phyloP scores from a whole-genome alignment of 1,284 basidiomycete species.

The Tilletia indica region DNA sequence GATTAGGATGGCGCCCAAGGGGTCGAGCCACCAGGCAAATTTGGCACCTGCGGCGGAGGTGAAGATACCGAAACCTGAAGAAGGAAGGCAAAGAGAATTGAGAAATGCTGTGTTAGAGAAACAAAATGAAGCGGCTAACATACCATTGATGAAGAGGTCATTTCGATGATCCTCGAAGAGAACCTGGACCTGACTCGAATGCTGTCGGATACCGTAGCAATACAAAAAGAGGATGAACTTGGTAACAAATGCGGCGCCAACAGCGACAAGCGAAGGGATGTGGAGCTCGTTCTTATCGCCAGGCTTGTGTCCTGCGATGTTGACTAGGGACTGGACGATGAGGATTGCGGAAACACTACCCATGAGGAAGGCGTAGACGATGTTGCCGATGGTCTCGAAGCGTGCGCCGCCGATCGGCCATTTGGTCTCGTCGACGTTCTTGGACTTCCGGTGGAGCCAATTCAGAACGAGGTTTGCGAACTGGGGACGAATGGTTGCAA shows the following conservation, averaged over 20 bases:
- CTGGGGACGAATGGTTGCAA: background rate
- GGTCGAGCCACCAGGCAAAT: conserved; percentile 79
- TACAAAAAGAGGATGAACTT: conserved; percentile 85
- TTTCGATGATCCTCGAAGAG: conserved; percentile 91
- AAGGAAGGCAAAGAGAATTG: background rate
- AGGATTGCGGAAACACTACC: conserved; percentile 78
- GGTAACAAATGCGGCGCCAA: conserved; percentile 76
- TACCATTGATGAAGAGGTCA: conserved; percentile 73
- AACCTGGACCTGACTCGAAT: conserved; percentile 84
- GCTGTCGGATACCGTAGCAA: conserved; percentile 73
- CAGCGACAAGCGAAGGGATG: conserved; percentile 76
- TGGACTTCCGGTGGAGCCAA: conserved; percentile 75
- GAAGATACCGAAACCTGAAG: conserved; percentile 68
- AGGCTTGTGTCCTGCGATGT: conserved; percentile 65
- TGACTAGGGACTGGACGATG: conserved; percentile 76
- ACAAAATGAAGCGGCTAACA: conserved; percentile 22
- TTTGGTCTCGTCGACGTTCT: conserved; percentile 71
- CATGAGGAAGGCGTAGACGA: conserved; percentile 68
- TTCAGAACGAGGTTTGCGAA: conserved; percentile 82
- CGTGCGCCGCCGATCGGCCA: conserved; percentile 69
- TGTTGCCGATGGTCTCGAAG: conserved; percentile 65
- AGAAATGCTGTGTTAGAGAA: too few species aligned
- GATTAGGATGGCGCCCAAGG: conserved; percentile 72
- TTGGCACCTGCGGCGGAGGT: conserved; percentile 89
- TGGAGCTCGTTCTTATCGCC: conserved; percentile 70